phyloP scores from a whole-genome alignment of 2,329 filamentous ascomycete genomes.

The Aureobasidium vineae region DNA sequence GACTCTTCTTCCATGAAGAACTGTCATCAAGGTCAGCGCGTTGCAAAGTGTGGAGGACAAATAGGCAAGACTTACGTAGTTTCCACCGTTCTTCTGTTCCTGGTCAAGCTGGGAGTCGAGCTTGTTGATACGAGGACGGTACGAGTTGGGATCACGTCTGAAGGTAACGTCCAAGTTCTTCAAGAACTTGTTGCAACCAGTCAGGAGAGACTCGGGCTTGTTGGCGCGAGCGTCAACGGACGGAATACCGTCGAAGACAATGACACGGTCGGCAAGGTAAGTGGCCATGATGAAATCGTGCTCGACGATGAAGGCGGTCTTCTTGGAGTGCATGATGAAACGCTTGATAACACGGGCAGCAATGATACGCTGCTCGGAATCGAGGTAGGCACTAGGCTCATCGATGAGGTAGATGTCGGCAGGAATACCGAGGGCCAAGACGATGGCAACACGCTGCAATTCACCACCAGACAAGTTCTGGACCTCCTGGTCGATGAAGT shows the following conservation, averaged over 20 bases:
- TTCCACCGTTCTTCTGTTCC: constrained; percentile 90
- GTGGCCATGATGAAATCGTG: constrained; percentile 99
- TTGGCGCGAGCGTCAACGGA: constrained; percentile 87
- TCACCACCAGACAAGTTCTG: constrained; percentile 99
- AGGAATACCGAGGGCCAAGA: constrained; percentile 90
- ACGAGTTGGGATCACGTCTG: constrained; percentile 95
- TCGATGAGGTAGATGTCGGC: constrained; percentile 99
- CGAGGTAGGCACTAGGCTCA: constrained; percentile 94
- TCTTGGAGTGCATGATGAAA: constrained; percentile 99
- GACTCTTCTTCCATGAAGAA: constrained; percentile 93
- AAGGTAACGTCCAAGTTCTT: constrained; percentile 98
- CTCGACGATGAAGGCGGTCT: constrained; percentile 98
- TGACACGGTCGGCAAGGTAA: constrained; percentile 85
- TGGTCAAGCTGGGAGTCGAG: constrained; percentile 91
- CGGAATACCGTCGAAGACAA: constrained; percentile 95
- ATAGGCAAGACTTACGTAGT: constrained; percentile 73
- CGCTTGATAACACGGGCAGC: constrained; percentile 97
- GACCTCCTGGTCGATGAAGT: constrained; percentile 99
- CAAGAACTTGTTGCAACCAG: constrained; percentile 94
- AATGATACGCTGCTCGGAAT: constrained; percentile 98
- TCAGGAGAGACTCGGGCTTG: constrained; percentile 84
- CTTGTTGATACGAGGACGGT: constrained; percentile 98
- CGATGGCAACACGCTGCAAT: constrained; percentile 97
- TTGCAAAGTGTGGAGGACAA: not conserved
- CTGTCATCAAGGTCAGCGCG: constrained; percentile 42